Evolutionary conservation across 1,284 basidiomycete genomes (phyloP), one percentile per base, ranked within the genome.

Genomic region (Neolentinus lepideus): DNA sequence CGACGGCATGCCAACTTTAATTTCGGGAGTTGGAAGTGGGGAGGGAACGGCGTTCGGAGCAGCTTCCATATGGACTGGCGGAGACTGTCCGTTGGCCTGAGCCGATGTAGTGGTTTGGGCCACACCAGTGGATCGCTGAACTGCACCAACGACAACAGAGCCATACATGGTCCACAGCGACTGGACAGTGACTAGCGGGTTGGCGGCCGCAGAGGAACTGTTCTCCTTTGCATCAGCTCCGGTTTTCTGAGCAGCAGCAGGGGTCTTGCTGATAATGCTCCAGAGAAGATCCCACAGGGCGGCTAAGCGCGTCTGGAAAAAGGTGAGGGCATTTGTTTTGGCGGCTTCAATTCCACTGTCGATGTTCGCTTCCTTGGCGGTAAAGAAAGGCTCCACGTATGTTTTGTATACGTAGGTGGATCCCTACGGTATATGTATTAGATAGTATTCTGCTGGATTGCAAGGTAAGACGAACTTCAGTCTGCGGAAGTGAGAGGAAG

Each of bases 401-500:
- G 74, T 71, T 55, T 75, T 71, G 71, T 88, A 92, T 56, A 92
- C 71, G 70, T 83, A 89, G 1, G 81, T 81, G 6, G 88, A 86
- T 55, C 88, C 89, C 88, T 91, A 60, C 6, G 4, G 24, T 16
- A 51, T n/a, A n/a, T n/a, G 59, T 2, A 26, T 51, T 43, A 43
- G 50, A 51, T 19, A 45, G 33, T 11, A 16, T 16, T 22, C 27
- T 10, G 38, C 10, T 4, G 27, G 6, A 2, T 14, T 19, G 22
- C 54, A 38, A 59, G 19, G 43, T 46, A 55, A 36, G 25, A 48
- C 16, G 19, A 29, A 55, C 58, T 50, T 56, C 21, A 11, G 91
- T 94, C 66, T 94, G 92, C 0, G 94, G 94, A n/a, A 95, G 81
- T 11, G 85, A 87, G 55, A 96, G 84, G 74, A 92, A 96, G 57